Evolutionary conservation across 768 basidiomycete species (phyloP).

Genomic region (Mycena indigotica): DNA sequence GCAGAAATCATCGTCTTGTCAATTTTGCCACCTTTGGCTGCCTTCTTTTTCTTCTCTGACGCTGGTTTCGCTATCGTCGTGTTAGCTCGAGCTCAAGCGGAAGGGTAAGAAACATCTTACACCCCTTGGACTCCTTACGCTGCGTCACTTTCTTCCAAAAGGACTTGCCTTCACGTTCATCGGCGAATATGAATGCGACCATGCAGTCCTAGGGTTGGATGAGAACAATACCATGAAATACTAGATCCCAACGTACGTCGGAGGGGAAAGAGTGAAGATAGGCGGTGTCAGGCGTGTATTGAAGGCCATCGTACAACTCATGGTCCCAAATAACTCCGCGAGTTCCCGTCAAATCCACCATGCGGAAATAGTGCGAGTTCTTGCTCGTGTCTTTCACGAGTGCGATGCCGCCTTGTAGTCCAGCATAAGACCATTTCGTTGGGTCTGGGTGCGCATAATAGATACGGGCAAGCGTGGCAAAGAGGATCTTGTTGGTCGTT

Average conservation of each 20-base stretch:
- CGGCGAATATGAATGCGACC: conserved; percentile 88
- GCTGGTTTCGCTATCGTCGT: conserved; percentile 47
- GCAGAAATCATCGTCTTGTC: conserved; percentile 92
- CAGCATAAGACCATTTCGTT: conserved; percentile 81
- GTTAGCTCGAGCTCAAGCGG: conserved; percentile 9
- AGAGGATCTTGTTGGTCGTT: conserved; percentile 71
- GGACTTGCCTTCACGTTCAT: conserved; percentile 80
- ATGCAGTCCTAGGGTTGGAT: conserved; percentile 68
- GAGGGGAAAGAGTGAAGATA: conserved; percentile 93
- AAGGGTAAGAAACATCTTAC: conserved; percentile 37
- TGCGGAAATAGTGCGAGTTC: conserved; percentile 62
- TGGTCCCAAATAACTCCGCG: conserved; percentile 92
- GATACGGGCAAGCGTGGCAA: conserved; percentile 81
- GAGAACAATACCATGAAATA: background rate
- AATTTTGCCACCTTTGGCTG: conserved; percentile 71
- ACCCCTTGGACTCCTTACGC: conserved; percentile 60
- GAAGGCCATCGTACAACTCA: conserved; percentile 81
- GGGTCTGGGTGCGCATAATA: conserved; percentile 87
- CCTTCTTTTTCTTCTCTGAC: conserved; percentile 59
- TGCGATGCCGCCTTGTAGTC: conserved; percentile 83
- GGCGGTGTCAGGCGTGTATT: conserved; percentile 79
- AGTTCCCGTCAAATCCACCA: conserved; percentile 85
- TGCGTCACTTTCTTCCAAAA: conserved; percentile 83
- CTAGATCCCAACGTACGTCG: conserved; percentile 77
- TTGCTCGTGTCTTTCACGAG: conserved; percentile 64